These are phyloP conservation scores for Nakazawaea laoshanensis DNA, from an alignment of 805 yeast species.

Conservation along the genomic window DNA sequence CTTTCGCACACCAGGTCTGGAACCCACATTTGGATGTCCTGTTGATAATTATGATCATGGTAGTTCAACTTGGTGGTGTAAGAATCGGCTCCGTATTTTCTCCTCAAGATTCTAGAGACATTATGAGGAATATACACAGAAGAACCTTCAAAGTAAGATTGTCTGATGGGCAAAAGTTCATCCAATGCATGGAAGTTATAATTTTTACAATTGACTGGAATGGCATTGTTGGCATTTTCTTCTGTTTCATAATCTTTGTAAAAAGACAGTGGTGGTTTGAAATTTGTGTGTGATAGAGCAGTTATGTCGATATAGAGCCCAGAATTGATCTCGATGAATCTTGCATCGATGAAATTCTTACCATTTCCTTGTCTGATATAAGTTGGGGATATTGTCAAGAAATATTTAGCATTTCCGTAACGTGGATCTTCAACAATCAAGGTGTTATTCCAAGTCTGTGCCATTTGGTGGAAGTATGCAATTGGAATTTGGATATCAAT, in stretches of 20 bases:
- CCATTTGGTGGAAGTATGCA: slow-evolving; percentile 29
- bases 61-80: slow-evolving; percentile 12
- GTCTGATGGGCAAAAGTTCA: slow-evolving; percentile 34
- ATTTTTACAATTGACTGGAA: slow-evolving; percentile 20
- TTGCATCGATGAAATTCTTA: slow-evolving; percentile 13
- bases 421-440: slow-evolving; percentile 29
- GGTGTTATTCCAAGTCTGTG: slow-evolving; percentile 30
- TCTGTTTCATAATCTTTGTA: slow-evolving; percentile 10
- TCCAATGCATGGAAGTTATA: slow-evolving; percentile 18
- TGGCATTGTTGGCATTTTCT: slow-evolving; percentile 4
- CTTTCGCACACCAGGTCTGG: slow-evolving; percentile 29
- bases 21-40: slow-evolving; percentile 38
- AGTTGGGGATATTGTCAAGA: slow-evolving; percentile 4
- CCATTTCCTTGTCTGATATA: slow-evolving; percentile 17
- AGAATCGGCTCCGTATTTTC: slow-evolving; percentile 23
- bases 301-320: slow-evolving; percentile 36
- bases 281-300: slow-evolving; percentile 14
- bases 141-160: slow-evolving; percentile 37
- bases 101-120: slow-evolving; percentile 24
- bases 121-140: slow-evolving; percentile 34
- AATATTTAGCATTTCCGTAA: slow-evolving; percentile 23
- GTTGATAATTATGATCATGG: slow-evolving; percentile 27
- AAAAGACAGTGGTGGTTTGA: slow-evolving; percentile 10
- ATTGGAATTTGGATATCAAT: slow-evolving; percentile 30
- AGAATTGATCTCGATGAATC: slow-evolving; percentile 33